Conservation (phyloP, 257 asterid species). For the Gentiana straminea region DNA sequence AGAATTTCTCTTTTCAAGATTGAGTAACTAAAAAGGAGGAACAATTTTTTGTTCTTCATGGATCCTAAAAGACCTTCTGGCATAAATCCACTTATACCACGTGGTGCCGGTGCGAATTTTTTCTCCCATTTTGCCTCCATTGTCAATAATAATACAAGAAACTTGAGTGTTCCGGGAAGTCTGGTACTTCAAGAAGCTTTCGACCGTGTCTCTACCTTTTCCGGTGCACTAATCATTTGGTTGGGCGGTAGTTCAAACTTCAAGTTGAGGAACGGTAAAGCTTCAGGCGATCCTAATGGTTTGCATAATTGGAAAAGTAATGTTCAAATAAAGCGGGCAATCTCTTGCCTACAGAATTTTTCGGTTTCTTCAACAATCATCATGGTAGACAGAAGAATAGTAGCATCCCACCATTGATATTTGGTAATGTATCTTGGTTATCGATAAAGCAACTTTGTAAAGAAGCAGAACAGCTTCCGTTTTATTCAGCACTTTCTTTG, state of each 20-base stretch:
- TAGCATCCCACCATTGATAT: conserved; percentile 24
- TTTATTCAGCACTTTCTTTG: conserved; percentile 52
- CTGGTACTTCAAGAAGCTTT: conserved; percentile 66
- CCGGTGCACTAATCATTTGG: conserved; percentile 66
- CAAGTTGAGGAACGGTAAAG: conserved; percentile 16
- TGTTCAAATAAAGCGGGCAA: conserved; percentile 29
- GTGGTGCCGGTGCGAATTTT: conserved; percentile 29
- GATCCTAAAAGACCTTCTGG: conserved; percentile 44
- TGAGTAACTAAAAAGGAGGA: conserved; percentile 22
- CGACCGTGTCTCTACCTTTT: conserved; percentile 50
- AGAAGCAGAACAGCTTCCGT: conserved; percentile 54
- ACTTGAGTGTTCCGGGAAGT: conserved; percentile 49
- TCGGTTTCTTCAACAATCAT: conserved; percentile 34
- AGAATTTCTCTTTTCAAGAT: neutral
- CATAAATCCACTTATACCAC: conserved; percentile 56
- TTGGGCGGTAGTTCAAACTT: conserved; percentile 50
- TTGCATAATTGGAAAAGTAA: conserved; percentile 22
- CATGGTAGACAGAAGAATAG: conserved; percentile 21
- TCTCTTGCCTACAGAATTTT: conserved; percentile 33
- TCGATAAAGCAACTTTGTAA: conserved; percentile 38
- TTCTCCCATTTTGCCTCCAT: conserved; percentile 42
- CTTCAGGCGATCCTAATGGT: conserved; percentile 23
- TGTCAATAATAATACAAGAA: conserved; percentile 48
- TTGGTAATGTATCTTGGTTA: conserved; percentile 49
- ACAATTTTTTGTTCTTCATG: conserved; percentile 37